Base-by-base conservation (phyloP, 495 filamentous ascomycete species). In the Annulohypoxylon stygium region DNA sequence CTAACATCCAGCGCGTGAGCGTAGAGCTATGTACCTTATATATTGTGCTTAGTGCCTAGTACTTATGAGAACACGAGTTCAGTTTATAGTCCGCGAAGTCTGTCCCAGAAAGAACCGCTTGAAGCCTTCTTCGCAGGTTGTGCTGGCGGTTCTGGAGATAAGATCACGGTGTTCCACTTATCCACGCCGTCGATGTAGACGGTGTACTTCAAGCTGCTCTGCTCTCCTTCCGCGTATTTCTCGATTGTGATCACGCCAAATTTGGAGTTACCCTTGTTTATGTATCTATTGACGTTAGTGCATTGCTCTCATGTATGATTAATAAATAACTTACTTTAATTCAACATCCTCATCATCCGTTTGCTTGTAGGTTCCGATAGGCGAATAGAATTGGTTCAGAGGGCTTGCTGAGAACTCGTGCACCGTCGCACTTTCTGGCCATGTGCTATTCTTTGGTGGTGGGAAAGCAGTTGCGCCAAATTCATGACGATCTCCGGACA, bases 401-500 rank as follows among this genome's bases (percentile, higher is more conserved):
- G 96, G 96, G 59, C 93, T 94, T 12, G 91, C 92, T 45, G 90
- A 93, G 78, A 97, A 98, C 80, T 98, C 95, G 73, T 94, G 89
- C 1, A 97, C 89, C 0, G 92, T 89, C 0, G 87, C 84, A 33
- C 76, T 85, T 37, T 88, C 79, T 0, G 85, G 83, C 89, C 88
- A 91, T 59, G 79, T 82, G 23, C 83, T 79, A 14, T 84, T 78
- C 39, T 65, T 81, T 23, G 93, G 92, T 50, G 92, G 92, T 4
- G 92, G 92, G 81, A 97, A 97, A 4, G 90, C 89, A 0, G 95
- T 98, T 0, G 95, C 94, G 26, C 91, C 96, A 78, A 98, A 98
- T 79, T 99, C 96, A 77, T 99, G 96, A 4, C 96, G 82, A 74
- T 99, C 96, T 10, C 96, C 96, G 37, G 91, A 93, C 48, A 99